These are phyloP conservation scores for Chrysoporthe deuterocubensis DNA, from an alignment of 2,329 filamentous ascomycete species.

Conservation along the genomic window DNA sequence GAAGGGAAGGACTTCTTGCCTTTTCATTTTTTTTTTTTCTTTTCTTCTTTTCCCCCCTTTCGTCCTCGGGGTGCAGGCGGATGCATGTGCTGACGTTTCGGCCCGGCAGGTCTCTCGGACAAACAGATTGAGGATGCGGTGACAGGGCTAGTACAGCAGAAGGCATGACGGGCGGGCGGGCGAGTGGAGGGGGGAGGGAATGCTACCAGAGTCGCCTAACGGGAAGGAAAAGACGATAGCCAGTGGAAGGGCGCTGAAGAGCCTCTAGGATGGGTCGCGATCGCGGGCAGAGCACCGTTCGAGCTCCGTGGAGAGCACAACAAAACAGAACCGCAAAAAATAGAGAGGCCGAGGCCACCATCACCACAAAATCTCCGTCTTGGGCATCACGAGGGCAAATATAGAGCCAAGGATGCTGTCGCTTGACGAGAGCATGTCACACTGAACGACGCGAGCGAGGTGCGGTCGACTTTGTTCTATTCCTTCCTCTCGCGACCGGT, in stretches of 20 bases:
- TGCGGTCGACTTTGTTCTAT: conserved; percentile 2
- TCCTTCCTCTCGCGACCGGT: background rate
- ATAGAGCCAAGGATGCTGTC: background rate
- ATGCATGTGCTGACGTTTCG: background rate
- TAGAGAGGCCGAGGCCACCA: background rate
- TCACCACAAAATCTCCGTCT: background rate
- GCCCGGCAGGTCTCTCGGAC: conserved; percentile 52
- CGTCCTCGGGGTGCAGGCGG: background rate
- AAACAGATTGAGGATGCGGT: conserved; percentile 66
- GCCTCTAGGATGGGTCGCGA: background rate
- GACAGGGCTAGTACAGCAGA: conserved; percentile 55
- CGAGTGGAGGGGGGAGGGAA: conserved; percentile 17
- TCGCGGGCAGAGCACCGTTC: background rate
- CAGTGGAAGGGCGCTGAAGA: no score
- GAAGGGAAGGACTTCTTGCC: background rate
- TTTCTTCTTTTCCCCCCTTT: background rate
- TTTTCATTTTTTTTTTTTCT: background rate
- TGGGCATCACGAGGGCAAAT: background rate
- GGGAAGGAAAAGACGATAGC: no score
- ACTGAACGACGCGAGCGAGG: background rate
- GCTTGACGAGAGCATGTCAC: background rate
- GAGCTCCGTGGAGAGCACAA: background rate
- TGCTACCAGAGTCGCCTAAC: conserved; percentile 28
- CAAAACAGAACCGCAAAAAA: background rate
- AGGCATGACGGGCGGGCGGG: conserved; percentile 29